phyloP scores from a whole-genome alignment of 1,139 yeast genomes.

The Blastobotrys ciferrii region DNA sequence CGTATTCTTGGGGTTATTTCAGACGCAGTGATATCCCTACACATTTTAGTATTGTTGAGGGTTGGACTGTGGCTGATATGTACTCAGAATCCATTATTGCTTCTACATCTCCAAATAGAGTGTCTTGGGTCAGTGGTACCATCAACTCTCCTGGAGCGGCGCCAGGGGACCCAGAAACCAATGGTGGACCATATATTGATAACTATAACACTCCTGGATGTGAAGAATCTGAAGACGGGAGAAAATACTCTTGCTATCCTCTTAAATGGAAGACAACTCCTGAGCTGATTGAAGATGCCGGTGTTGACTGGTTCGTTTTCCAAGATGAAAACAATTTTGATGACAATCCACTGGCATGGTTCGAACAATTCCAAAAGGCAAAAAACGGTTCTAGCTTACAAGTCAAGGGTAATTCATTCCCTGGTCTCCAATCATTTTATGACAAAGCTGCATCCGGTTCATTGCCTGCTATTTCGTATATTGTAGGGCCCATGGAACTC shows the following conservation, averaged over 20 bases:
- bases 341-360: slow-evolving; percentile 30
- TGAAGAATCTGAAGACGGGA: slow-evolving; percentile 19
- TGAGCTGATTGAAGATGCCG: slow-evolving; percentile 26
- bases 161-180: slow-evolving; percentile 17
- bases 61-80: slow-evolving; percentile 32
- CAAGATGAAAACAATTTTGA: slow-evolving; percentile 30
- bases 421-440: slow-evolving; percentile 26
- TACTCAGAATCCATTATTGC: slow-evolving; percentile 24
- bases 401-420: slow-evolving; percentile 21
- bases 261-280: slow-evolving; percentile 30
- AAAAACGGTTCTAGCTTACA: background rate
- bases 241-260: slow-evolving; percentile 27
- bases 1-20: slow-evolving; percentile 29
- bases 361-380: slow-evolving; percentile 23
- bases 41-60: slow-evolving; percentile 28
- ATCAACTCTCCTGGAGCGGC: background rate
- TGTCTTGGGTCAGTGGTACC: background rate
- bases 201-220: slow-evolving; percentile 27
- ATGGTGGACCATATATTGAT: slow-evolving; percentile 31
- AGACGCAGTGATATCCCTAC: slow-evolving; percentile 27
- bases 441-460: slow-evolving; percentile 27
- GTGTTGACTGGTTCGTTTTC: slow-evolving; percentile 29
- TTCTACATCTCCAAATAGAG: background rate
- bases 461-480: slow-evolving; percentile 30
- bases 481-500: slow-evolving; percentile 29